A percentile compares a stretch with the other conserved stretches of the same genome.
Evolutionary conservation across 805 yeast species (phyloP).

Genomic region (Spencermartinsiella europaea): DNA sequence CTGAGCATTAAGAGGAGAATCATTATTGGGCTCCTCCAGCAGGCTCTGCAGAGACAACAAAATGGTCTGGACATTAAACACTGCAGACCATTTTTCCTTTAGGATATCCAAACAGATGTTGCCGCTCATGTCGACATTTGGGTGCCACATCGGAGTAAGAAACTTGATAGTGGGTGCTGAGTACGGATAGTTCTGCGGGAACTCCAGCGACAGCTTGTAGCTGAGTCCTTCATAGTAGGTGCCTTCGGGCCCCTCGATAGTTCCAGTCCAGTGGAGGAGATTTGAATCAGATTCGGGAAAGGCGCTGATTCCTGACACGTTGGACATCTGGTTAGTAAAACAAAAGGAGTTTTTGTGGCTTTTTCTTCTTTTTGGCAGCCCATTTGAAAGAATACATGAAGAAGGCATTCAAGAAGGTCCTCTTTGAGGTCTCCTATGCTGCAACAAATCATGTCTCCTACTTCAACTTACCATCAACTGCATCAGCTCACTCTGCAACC

Average conservation of each 20-base stretch:
- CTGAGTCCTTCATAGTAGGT: constrained; percentile 52
- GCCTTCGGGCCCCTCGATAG: constrained; percentile 52
- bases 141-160: constrained; percentile 59
- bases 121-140: constrained; percentile 61
- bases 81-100: constrained; percentile 62
- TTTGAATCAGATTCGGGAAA: constrained; percentile 51
- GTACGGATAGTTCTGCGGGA: constrained; percentile 55
- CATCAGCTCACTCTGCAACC: constrained; percentile 48
- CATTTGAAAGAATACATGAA: no score
- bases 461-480: constrained; percentile 37
- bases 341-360: constrained; percentile 14
- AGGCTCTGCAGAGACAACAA: constrained; percentile 53
- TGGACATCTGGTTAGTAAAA: constrained; percentile 30
- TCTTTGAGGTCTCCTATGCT: no score
- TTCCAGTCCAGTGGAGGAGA: constrained; percentile 52
- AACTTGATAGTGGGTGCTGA: constrained; percentile 53
- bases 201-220: constrained; percentile 46
- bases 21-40: constrained; percentile 59
- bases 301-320: constrained; percentile 48
- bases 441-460: no score
- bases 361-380: background rate
- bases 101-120: constrained; percentile 59
- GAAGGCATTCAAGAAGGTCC: no score
- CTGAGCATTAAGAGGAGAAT: constrained; percentile 49
- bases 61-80: constrained; percentile 56